Base-by-base conservation (phyloP, 805 yeast genomes). In the Wickerhamiella spandovensis region DNA sequence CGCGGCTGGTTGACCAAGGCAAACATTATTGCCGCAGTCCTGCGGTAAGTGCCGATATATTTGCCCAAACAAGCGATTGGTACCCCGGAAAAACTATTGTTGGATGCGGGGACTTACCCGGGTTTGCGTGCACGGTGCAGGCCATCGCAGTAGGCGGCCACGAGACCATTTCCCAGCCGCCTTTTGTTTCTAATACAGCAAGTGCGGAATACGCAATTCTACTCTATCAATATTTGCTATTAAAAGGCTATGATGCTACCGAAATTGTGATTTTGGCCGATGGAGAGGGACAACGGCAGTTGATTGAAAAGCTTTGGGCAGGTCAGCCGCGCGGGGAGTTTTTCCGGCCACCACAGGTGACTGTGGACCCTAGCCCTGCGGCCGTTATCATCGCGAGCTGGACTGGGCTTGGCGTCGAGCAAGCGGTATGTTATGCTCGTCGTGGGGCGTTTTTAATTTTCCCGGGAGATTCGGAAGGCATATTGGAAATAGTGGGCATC, bases 121-220 rank as follows among this genome's bases (percentile, higher is more conserved):
- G 45, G 12, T 43, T 43, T 23, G 28, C 45, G 3, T 22, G 15
- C 17, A 17, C 28, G 13, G 32, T 43, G 32, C 45, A 43, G 22
- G 6, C 32, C 17, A 24, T 43, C 18, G 3, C 20, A 3, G 45
- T 43, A 5, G 18, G 13, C n/a, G 45, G 35, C 5, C 22, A 22
- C 35, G 45, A 15, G 24, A 23, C 32, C 13, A 20, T 12, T 12
- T 5, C 32, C 3, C 39, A 35, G 39, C 39, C 39, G 20, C 20
- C 39, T 7, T 3, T 4, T 18, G 18, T 15, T 17, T 15, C 20
- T 6, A 15, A 73, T 51, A 48, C 69, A n/a, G 67, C 63, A 9
- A 77, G 77, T 54, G 81, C 79, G 0, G 76, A 74, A 53, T 72
- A 63, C 50, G 65, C 72, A 17, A 74, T 74, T 15, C 61, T 65